Evolutionary conservation across 2,329 filamentous ascomycete genomes (phyloP), one percentile per base, ranked within the genome.

Genomic region (Arthroderma sp.): DNA sequence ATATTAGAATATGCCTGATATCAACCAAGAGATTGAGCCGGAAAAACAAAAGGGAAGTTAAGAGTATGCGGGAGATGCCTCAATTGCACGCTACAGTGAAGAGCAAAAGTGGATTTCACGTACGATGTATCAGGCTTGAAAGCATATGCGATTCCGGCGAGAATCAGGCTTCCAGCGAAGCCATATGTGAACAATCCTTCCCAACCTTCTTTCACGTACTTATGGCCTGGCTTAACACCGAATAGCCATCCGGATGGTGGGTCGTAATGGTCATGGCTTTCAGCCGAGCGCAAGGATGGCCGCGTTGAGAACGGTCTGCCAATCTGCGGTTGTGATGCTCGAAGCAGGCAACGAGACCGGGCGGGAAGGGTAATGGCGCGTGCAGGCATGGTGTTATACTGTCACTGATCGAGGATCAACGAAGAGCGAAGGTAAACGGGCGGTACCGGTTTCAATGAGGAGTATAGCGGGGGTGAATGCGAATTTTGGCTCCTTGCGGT

Each of bases 81-180:
- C 29, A 37, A 38, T 10, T 22, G 15, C 6, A 37, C n/a, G n/a
- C 31, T 28, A 7, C 3, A 6, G 7, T 22, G 28, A 32, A 29
- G 31, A 43, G 15, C 15, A 22, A 22, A 22, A 22, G 15, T 22
- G 3, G 15, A 22, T 22, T 22, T 22, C 15, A 86, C 88, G 71
- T 75, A 98, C 91, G 86, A 94, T 52, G 89, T 96, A 74, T 98
- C 91, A 43, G 91, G 91, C 80, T 96, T 96, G 65, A 91, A 96
- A 50, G 85, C 86, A 69, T 94, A 86, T 53, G 83, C 85, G 53
- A 95, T 72, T 49, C 77, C 78, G 44, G 80, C 81, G 52, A 86
- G 72, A 29, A 78, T 67, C 59, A 94, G 68, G 59, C 80, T 82
- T 44, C 85, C 85, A 62, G 81, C 83, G 66, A 94, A 87, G 41